A percentile compares a stretch with the other conserved stretches of the same genome.
phyloP scores from a whole-genome alignment of 352 stramenopile species.

The Phytophthora melonis region DNA sequence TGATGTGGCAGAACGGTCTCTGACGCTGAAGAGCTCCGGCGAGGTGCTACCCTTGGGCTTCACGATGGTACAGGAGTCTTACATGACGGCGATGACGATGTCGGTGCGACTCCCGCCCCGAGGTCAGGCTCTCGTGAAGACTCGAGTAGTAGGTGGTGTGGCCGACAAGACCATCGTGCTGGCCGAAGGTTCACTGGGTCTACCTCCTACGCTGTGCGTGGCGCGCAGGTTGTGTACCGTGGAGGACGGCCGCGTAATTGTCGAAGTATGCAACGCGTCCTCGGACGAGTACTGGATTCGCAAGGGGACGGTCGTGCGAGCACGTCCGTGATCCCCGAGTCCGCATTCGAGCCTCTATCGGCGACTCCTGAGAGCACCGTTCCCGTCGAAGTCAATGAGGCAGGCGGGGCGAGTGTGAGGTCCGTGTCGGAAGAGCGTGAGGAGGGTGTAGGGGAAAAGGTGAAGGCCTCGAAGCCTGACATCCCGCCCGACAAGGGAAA shows the following conservation, averaged over 20 bases:
- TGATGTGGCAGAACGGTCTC: not conserved
- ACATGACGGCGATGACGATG: not conserved
- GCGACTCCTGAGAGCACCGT: accelerated
- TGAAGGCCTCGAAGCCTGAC: not conserved
- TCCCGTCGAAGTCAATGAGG: too few relatives aligned
- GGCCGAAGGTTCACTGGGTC: not conserved
- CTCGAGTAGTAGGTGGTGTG: not conserved
- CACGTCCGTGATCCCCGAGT: constrained; percentile 1
- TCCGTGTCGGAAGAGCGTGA: not conserved
- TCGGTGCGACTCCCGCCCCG: not conserved
- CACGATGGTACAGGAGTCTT: not conserved
- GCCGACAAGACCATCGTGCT: not conserved
- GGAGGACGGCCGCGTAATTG: not conserved
- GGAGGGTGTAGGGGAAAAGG: not conserved
- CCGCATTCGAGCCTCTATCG: not conserved
- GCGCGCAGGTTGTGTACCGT: not conserved
- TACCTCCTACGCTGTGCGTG: constrained; percentile 1
- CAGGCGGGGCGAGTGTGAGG: too few relatives aligned
- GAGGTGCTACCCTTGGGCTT: constrained; percentile 1
- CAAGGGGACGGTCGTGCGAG: not conserved
- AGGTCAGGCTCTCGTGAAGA: constrained; percentile 4
- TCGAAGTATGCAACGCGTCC: constrained; percentile 7
- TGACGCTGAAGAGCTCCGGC: not conserved
- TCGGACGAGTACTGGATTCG: constrained; percentile 3
- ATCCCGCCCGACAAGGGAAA: not conserved